These are phyloP conservation scores for Hemileia vastatrix DNA, from an alignment of 1,284 basidiomycete genomes.

Conservation along the genomic window DNA sequence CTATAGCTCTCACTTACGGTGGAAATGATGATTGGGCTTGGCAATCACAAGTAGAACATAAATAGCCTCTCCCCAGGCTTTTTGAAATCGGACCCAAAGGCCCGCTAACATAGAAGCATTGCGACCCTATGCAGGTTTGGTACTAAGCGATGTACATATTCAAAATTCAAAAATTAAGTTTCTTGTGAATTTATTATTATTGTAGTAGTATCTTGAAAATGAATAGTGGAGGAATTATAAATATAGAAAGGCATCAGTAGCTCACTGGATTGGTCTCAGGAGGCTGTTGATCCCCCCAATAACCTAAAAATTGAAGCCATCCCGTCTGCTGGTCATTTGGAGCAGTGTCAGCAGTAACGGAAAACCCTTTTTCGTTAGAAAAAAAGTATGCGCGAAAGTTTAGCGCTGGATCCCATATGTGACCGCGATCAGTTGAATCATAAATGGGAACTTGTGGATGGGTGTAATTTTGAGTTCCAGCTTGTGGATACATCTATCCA, in stretches of 20 bases:
- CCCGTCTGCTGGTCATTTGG: conserved; percentile 6
- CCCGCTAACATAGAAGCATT: conserved; percentile 12
- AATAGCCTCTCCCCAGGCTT: conserved; percentile 7
- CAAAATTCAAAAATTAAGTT: background rate
- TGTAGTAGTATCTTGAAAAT: background rate
- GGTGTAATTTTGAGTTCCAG: conserved; percentile 14
- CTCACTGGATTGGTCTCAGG: conserved; percentile 9
- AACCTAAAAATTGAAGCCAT: conserved; percentile 10
- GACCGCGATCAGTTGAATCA: conserved; percentile 5
- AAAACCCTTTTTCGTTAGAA: conserved; percentile 15
- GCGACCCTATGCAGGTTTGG: conserved; percentile 12
- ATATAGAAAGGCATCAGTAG: background rate
- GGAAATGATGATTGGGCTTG: conserved; percentile 5
- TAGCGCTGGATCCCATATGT: conserved; percentile 12
- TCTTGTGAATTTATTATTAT: background rate
- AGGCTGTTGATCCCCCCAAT: conserved; percentile 14
- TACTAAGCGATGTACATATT: background rate
- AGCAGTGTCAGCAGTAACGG: conserved; percentile 4
- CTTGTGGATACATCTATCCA: conserved; percentile 22
- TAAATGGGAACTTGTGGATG: conserved; percentile 6
- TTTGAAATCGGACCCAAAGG: conserved; percentile 15
- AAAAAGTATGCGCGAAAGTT: conserved; percentile 12
- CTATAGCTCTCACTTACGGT: no score
- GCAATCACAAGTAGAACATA: conserved; percentile 13
- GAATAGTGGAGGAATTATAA: background rate